Conservation (phyloP, 2,329 filamentous ascomycete genomes). For the Arthroderma sp. region DNA sequence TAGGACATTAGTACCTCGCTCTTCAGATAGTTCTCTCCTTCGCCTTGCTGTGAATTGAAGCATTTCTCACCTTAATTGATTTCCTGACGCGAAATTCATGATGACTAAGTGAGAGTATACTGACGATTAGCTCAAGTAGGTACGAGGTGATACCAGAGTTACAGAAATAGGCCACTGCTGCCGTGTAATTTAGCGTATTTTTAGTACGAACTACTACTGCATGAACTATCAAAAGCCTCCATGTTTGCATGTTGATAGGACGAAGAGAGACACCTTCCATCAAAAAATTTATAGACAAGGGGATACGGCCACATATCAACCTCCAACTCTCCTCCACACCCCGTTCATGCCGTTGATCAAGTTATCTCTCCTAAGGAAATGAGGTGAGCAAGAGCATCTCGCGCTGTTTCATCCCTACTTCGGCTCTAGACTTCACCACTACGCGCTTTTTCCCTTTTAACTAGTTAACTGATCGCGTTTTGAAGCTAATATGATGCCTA, state of each 20-base stretch:
- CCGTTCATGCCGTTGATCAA: neutral
- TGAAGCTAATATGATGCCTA: neutral
- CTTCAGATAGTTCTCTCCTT: too few relatives aligned
- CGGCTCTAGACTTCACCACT: too few relatives aligned
- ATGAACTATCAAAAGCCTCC: too few relatives aligned
- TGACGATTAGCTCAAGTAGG: too few relatives aligned
- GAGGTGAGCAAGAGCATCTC: neutral
- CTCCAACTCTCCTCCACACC: neutral
- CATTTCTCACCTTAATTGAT: too few relatives aligned
- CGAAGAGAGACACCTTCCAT: too few relatives aligned
- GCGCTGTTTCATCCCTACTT: neutral
- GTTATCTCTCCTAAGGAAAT: neutral
- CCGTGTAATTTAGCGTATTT: neutral
- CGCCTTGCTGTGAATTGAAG: too few relatives aligned
- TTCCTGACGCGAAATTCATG: too few relatives aligned
- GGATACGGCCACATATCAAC: neutral
- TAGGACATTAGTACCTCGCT: too few relatives aligned
- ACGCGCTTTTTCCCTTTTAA: neutral
- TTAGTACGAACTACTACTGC: neutral
- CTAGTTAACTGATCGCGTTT: neutral
- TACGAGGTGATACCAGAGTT: neutral
- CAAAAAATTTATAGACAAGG: neutral
- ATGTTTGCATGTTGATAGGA: too few relatives aligned
- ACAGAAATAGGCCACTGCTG: neutral
- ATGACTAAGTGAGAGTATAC: too few relatives aligned